These are phyloP conservation scores for Capsicum rhomboideum DNA, from an alignment of 257 asterid genomes.

Conservation along the genomic window DNA sequence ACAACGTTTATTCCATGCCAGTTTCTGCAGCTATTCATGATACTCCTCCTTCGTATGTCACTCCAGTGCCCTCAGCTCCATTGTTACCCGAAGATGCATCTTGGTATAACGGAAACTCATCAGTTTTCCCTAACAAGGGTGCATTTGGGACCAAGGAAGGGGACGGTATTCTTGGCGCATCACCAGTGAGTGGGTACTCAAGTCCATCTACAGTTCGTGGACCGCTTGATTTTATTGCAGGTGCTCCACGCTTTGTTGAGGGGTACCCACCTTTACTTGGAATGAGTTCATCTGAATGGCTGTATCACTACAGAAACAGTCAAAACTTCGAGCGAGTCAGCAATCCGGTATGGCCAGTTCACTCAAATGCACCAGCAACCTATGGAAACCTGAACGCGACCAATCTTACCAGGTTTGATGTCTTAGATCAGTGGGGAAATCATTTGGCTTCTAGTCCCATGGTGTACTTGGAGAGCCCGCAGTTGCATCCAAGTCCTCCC, in stretches of 20 bases:
- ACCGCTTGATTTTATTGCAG: conserved; percentile 23
- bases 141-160: conserved; percentile 29
- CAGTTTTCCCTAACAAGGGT: conserved; percentile 14
- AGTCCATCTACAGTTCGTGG: conserved; percentile 20
- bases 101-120: conserved; percentile 40
- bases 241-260: conserved; percentile 36
- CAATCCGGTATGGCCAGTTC: conserved; percentile 32
- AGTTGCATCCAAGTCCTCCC: conserved; percentile 28
- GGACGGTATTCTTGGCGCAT: conserved; percentile 68
- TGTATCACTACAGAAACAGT: conserved; percentile 72
- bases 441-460: conserved; percentile 40
- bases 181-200: conserved; percentile 37
- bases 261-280: conserved; percentile 55
- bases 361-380: conserved; percentile 23
- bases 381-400: conserved; percentile 21
- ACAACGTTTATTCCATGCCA: conserved; percentile 10
- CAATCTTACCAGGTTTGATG: conserved; percentile 42
- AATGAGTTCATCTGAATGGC: conserved; percentile 96
- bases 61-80: conserved; percentile 90
- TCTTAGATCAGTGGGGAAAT: conserved; percentile 69
- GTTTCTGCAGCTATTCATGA: conserved; percentile 23
- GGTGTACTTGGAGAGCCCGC: conserved; percentile 41
- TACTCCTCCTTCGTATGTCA: conserved; percentile 27
- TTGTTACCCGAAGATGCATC: conserved; percentile 53
- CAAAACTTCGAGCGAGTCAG: conserved; percentile 35